These are phyloP conservation scores for Phytopythium helicoides DNA, from an alignment of 352 stramenopile genomes.

Conservation along the genomic window DNA sequence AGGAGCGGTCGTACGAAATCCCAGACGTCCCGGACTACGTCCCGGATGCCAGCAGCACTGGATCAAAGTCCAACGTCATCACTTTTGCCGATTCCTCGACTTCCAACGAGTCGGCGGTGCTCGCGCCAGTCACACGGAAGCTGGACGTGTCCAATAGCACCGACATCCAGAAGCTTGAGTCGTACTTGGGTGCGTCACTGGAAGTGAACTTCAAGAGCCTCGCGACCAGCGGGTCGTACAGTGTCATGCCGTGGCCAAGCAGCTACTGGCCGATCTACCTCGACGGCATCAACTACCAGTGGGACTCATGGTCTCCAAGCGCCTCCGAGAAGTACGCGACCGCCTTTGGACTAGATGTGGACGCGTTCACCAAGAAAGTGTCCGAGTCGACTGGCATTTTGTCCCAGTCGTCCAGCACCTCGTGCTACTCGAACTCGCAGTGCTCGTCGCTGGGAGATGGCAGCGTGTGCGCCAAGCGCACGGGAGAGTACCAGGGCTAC, in stretches of 20 bases:
- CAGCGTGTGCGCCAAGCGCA: conserved; percentile 28
- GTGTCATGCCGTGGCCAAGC: conserved; percentile 37
- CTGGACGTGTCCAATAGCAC: conserved; percentile 14
- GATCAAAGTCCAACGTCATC: conserved; percentile 4
- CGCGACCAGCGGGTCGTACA: conserved; percentile 12
- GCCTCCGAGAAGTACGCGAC: conserved; percentile 47
- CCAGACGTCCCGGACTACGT: conserved; percentile 14
- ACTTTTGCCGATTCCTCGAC: conserved; percentile 14
- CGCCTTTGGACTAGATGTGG: conserved; percentile 36
- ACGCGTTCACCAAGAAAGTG: conserved; percentile 31
- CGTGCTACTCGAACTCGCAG: conserved; percentile 29
- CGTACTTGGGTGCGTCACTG: conserved; percentile 21
- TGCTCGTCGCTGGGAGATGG: conserved; percentile 21
- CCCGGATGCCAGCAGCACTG: conserved; percentile 10
- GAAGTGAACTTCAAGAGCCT: conserved; percentile 30
- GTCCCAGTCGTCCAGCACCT: conserved; percentile 19
- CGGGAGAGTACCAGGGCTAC: conserved; percentile 29
- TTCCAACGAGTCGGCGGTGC: conserved; percentile 10
- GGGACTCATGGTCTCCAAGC: conserved; percentile 19
- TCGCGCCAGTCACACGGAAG: conserved; percentile 2
- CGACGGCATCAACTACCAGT: conserved; percentile 63
- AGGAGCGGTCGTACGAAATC: conserved; percentile 6
- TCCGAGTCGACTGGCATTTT: conserved; percentile 33
- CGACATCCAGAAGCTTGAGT: conserved; percentile 34
- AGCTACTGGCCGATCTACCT: conserved; percentile 62